These are phyloP conservation scores for Pseudocercospora cruenta DNA, from an alignment of 2,329 filamentous ascomycete genomes.

Conservation along the genomic window DNA sequence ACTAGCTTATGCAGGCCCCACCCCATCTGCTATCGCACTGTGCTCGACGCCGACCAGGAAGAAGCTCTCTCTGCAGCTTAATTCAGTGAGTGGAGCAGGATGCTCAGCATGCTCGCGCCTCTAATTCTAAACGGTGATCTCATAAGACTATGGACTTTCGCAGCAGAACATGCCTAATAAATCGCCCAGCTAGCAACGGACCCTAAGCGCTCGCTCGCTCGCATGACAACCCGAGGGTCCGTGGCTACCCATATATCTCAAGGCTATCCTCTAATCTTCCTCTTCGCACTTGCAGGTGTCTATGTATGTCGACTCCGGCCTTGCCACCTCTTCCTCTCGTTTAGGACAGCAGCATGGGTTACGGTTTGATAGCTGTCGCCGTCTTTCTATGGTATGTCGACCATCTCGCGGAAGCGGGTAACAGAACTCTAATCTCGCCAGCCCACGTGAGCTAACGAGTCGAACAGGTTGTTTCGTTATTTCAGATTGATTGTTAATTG, in stretches of 20 bases:
- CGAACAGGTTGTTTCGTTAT: slow-evolving; percentile 79
- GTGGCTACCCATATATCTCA: slow-evolving; percentile 37
- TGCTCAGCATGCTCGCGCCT: slow-evolving; percentile 30
- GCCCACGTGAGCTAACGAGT: slow-evolving; percentile 33
- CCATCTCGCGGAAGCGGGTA: slow-evolving; percentile 22
- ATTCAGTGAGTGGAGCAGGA: slow-evolving; percentile 23
- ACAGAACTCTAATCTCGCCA: slow-evolving; percentile 25
- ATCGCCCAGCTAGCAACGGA: slow-evolving; percentile 31
- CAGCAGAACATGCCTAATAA: slow-evolving; percentile 28
- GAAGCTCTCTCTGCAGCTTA: slow-evolving; percentile 34
- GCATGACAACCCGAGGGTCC: slow-evolving; percentile 39
- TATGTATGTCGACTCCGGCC: slow-evolving; percentile 34
- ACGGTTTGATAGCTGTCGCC: slow-evolving; percentile 37
- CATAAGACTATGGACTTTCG: slow-evolving; percentile 32
- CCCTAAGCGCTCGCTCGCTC: slow-evolving; percentile 34
- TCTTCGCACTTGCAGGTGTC: slow-evolving; percentile 30
- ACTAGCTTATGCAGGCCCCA: slow-evolving; percentile 3
- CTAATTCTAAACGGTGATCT: slow-evolving; percentile 34
- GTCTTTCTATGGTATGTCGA: slow-evolving; percentile 39
- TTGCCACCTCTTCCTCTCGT: slow-evolving; percentile 36
- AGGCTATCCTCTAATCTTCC: slow-evolving; percentile 32
- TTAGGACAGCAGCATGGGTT: slow-evolving; percentile 40
- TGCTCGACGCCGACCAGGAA: slow-evolving; percentile 19
- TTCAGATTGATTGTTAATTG: slow-evolving; percentile 82
- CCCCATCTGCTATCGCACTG: neutral